Evolutionary conservation across 2,329 filamentous ascomycete genomes (phyloP).

Genomic region (Juglanconis juglandina): DNA sequence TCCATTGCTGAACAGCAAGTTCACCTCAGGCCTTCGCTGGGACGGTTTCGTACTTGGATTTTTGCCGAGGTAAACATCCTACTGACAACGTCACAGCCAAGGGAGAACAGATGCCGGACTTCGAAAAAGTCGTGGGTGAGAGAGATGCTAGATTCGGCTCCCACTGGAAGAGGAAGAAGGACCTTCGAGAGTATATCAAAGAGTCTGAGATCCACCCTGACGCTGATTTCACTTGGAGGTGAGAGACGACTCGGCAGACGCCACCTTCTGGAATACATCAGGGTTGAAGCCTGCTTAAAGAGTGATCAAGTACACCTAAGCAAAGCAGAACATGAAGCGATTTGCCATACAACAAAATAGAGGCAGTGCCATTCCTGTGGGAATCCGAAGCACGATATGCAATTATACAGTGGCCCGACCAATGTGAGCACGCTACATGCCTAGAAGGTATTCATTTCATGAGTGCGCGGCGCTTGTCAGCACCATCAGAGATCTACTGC

Average conservation of each 20-base stretch:
- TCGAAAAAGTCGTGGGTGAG: constrained; percentile 39
- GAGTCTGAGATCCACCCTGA: constrained; percentile 41
- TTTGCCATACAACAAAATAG: too few relatives aligned
- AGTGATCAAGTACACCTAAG: too few relatives aligned
- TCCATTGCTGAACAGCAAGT: background rate
- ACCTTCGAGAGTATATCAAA: constrained; percentile 39
- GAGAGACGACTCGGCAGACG: background rate
- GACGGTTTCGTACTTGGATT: background rate
- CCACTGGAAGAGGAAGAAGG: constrained; percentile 43
- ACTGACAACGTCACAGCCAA: background rate
- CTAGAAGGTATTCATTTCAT: too few relatives aligned
- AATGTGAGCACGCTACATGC: too few relatives aligned
- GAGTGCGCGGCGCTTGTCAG: too few relatives aligned
- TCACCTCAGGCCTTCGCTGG: background rate
- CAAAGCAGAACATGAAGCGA: too few relatives aligned
- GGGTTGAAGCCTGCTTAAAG: too few relatives aligned
- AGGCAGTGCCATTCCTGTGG: too few relatives aligned
- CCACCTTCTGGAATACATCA: too few relatives aligned
- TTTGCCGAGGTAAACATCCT: background rate
- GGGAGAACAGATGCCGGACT: constrained; percentile 44
- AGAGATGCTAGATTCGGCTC: constrained; percentile 45
- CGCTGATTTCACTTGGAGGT: constrained; percentile 23
- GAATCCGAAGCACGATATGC: too few relatives aligned
- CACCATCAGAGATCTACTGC: too few relatives aligned
- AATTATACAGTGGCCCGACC: too few relatives aligned